phyloP scores from a whole-genome alignment of 768 basidiomycete species.

The Pisolithus orientalis region DNA sequence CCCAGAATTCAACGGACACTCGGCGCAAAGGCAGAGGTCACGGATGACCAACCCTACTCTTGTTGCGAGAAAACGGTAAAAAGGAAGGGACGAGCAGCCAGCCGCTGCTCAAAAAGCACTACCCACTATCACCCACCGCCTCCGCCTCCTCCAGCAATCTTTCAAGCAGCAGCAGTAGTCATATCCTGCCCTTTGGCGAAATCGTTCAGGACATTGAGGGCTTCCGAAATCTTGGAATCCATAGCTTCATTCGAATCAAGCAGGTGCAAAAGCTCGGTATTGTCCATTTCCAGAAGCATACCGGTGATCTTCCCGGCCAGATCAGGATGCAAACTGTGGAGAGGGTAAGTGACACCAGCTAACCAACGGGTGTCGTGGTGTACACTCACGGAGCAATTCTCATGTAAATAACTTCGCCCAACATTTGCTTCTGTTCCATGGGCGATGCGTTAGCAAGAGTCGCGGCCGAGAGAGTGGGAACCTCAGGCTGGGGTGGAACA shows the following conservation, averaged over 20 bases:
- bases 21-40: slow-evolving; percentile 33
- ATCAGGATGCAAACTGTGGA: slow-evolving; percentile 71
- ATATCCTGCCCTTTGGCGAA: slow-evolving; percentile 47
- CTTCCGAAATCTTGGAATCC: slow-evolving; percentile 87
- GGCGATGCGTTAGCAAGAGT: slow-evolving; percentile 53
- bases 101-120: slow-evolving; percentile 31
- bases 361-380: slow-evolving; percentile 1
- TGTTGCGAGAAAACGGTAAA: slow-evolving; percentile 28
- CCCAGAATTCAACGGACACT: slow-evolving; percentile 31
- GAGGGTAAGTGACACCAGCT: slow-evolving; percentile 8
- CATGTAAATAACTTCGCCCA: slow-evolving; percentile 95
- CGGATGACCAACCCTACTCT: slow-evolving; percentile 27
- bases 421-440: slow-evolving; percentile 97
- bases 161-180: not conserved
- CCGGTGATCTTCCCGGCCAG: slow-evolving; percentile 98
- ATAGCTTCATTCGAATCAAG: slow-evolving; percentile 79
- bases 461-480: slow-evolving; percentile 56
- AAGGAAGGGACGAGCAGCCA: slow-evolving; percentile 45
- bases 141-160: not conserved
- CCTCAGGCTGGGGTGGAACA: slow-evolving; percentile 39
- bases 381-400: slow-evolving; percentile 72
- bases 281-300: slow-evolving; percentile 99
- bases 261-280: slow-evolving; percentile 84
- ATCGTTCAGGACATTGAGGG: slow-evolving; percentile 82
- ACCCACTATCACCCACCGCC: not conserved